These are phyloP conservation scores for Flaveria linearis DNA, from an alignment of 129 eudicot species.

Conservation along the genomic window DNA sequence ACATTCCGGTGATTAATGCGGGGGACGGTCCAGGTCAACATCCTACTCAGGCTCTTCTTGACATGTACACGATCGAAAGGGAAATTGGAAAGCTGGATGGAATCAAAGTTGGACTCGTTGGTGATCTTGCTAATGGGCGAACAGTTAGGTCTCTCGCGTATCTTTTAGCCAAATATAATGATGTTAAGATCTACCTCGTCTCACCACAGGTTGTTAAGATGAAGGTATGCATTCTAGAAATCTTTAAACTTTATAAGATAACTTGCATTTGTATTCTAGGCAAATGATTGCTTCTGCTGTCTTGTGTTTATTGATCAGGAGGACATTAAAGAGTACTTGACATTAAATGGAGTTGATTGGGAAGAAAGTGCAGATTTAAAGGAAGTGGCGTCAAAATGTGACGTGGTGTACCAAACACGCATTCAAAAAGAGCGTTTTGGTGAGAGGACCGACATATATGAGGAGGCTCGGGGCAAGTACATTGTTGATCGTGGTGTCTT, in stretches of 20 bases:
- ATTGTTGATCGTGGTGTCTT: conserved; percentile 67
- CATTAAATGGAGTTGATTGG: conserved; percentile 78
- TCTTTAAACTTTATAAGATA: not conserved
- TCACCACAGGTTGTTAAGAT: conserved; percentile 86
- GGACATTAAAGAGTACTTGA: conserved; percentile 82
- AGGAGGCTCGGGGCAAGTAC: conserved; percentile 91
- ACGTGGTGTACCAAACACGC: conserved; percentile 95
- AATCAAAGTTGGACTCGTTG: conserved; percentile 88
- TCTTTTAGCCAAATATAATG: conserved; percentile 73
- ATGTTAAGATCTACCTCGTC: conserved; percentile 85
- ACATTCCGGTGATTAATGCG: conserved; percentile 90
- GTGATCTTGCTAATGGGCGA: conserved; percentile 94
- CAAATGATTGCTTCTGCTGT: not conserved
- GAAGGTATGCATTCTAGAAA: conserved; percentile 54
- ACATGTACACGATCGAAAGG: conserved; percentile 81
- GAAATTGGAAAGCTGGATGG: conserved; percentile 94
- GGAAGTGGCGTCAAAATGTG: conserved; percentile 94
- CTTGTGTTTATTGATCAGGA: conserved; percentile 47
- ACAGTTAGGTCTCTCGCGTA: conserved; percentile 94
- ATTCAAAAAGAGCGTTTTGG: conserved; percentile 92
- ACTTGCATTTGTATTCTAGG: not conserved
- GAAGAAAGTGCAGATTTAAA: conserved; percentile 84
- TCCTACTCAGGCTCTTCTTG: conserved; percentile 97
- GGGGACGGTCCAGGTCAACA: conserved; percentile 99
- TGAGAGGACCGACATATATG: conserved; percentile 68